These are phyloP conservation scores for Entomortierella lignicola DNA, from an alignment of 192 early-diverging fungal genomes.

Conservation along the genomic window DNA sequence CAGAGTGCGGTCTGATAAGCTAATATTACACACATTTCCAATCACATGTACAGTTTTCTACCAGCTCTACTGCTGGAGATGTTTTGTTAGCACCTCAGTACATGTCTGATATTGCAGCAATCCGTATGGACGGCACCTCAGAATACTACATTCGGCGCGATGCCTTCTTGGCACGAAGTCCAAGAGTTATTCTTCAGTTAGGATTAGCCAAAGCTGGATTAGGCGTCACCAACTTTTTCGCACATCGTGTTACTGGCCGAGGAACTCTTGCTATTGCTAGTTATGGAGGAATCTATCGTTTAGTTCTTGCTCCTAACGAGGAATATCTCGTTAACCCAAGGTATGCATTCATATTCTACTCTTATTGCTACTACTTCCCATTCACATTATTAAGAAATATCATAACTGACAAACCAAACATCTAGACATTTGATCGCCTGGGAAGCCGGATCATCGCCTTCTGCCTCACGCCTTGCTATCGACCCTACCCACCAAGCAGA, in stretches of 20 bases:
- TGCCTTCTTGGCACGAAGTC: constrained; percentile 69
- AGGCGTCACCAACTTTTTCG: constrained; percentile 68
- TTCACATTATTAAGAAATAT: background rate
- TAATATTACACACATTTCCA: background rate
- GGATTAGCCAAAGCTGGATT: constrained; percentile 54
- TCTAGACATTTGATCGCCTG: constrained; percentile 64
- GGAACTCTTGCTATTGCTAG: constrained; percentile 76
- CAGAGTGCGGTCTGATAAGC: background rate
- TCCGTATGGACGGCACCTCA: constrained; percentile 64
- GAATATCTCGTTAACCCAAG: constrained; percentile 79
- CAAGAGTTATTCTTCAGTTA: constrained; percentile 64
- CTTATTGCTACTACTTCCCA: background rate
- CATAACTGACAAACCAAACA: background rate
- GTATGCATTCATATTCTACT: constrained; percentile 32
- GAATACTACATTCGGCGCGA: constrained; percentile 73
- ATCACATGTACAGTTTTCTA: constrained; percentile 61
- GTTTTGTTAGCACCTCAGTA: constrained; percentile 71
- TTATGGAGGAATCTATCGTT: constrained; percentile 74
- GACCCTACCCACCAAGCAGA: constrained; percentile 37
- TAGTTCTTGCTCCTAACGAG: constrained; percentile 74
- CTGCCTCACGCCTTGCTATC: constrained; percentile 51
- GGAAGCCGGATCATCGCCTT: constrained; percentile 63
- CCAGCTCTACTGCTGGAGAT: constrained; percentile 66
- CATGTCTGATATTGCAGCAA: constrained; percentile 72
- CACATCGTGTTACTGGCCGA: constrained; percentile 71